Conservation (phyloP, 768 basidiomycete species). For the Grammothele lineata region DNA sequence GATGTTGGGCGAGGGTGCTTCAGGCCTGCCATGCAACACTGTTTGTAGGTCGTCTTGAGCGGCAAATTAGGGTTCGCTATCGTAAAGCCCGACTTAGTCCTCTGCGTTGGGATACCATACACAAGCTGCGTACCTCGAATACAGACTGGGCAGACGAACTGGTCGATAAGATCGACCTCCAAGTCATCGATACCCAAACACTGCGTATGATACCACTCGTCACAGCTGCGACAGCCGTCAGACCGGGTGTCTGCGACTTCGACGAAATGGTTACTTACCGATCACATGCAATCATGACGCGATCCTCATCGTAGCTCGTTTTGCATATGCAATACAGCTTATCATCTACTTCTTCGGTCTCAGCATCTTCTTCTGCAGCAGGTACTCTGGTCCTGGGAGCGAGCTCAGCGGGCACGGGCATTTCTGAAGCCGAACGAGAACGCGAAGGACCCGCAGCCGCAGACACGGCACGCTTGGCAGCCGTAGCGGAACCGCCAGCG, state of each 20-base stretch:
- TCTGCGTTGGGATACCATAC: neutral
- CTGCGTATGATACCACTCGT: conserved; percentile 91
- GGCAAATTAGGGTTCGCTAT: conserved; percentile 51
- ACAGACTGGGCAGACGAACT: conserved; percentile 86
- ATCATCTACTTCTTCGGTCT: conserved; percentile 49
- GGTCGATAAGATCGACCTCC: conserved; percentile 84
- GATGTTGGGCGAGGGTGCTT: conserved; percentile 60
- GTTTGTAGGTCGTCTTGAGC: conserved; percentile 75
- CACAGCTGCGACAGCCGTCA: conserved; percentile 80
- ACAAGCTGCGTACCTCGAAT: conserved; percentile 51
- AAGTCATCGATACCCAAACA: conserved; percentile 81
- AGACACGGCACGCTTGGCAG: conserved; percentile 24
- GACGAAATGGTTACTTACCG: too few relatives aligned
- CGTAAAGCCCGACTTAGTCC: conserved; percentile 9
- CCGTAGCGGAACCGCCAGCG: conserved; percentile 16
- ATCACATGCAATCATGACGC: conserved; percentile 92
- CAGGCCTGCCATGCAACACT: conserved; percentile 68
- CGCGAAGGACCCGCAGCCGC: conserved; percentile 31
- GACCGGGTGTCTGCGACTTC: neutral
- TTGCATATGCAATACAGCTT: conserved; percentile 88
- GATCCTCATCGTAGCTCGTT: conserved; percentile 81
- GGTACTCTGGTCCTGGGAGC: conserved; percentile 48
- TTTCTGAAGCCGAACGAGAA: conserved; percentile 68
- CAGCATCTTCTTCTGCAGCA: conserved; percentile 37
- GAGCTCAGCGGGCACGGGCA: conserved; percentile 46